Conservation (phyloP, 1,284 basidiomycete genomes). For the Leccinum variabile region DNA sequence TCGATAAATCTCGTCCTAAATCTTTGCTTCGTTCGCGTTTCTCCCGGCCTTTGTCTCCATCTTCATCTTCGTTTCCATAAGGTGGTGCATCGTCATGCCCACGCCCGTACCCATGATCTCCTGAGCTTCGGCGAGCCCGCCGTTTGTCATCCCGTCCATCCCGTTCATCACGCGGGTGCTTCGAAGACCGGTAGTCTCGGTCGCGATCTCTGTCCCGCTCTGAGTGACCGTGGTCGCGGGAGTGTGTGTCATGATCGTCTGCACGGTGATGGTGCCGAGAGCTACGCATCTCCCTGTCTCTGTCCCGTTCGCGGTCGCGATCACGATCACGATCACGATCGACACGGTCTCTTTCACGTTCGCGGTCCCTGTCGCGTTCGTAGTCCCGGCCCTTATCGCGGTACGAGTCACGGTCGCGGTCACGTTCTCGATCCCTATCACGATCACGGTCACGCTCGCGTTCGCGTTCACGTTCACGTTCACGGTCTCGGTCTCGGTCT, state of each 20-base stretch:
- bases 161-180: constrained; percentile 47
- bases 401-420: constrained; percentile 30
- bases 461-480: constrained; percentile 29
- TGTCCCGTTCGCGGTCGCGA: constrained; percentile 42
- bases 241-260: constrained; percentile 41
- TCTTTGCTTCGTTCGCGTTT: constrained; percentile 57
- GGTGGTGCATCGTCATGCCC: constrained; percentile 42
- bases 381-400: constrained; percentile 37
- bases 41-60: constrained; percentile 32
- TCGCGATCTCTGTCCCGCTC: constrained; percentile 49
- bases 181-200: constrained; percentile 42
- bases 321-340: constrained; percentile 40
- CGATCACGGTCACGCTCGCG: constrained; percentile 40
- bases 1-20: constrained; percentile 36
- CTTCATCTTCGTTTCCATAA: constrained; percentile 41
- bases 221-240: constrained; percentile 34
- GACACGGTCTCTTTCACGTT: constrained; percentile 40
- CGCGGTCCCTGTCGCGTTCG: constrained; percentile 40
- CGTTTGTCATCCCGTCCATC: constrained; percentile 49
- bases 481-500: constrained; percentile 32
- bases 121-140: constrained; percentile 36
- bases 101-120: constrained; percentile 34
- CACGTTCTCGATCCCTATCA: constrained; percentile 41
- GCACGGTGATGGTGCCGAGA: constrained; percentile 33
- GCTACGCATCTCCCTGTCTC: constrained; percentile 37